These are phyloP conservation scores for Falciphora oryzae DNA, from an alignment of 2,329 filamentous ascomycete species.

Conservation along the genomic window DNA sequence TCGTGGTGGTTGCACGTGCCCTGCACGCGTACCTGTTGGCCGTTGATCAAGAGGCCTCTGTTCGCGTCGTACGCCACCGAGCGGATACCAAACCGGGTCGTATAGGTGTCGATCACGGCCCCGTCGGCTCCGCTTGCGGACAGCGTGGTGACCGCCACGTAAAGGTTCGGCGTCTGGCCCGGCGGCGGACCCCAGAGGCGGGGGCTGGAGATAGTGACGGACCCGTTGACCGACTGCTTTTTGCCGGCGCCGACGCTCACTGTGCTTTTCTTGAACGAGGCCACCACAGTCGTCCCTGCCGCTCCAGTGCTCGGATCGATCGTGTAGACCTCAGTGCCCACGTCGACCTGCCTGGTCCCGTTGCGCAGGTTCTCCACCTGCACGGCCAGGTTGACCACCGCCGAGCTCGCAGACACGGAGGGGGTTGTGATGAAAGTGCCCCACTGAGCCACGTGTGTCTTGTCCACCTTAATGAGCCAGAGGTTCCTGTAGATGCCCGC, in stretches of 20 bases:
- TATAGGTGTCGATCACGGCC: slow-evolving; percentile 29
- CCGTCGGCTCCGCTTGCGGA: slow-evolving; percentile 17
- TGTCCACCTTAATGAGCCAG: slow-evolving; percentile 43
- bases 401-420: slow-evolving; percentile 36
- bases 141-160: slow-evolving; percentile 39
- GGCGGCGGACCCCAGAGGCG: slow-evolving; percentile 43
- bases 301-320: slow-evolving; percentile 23
- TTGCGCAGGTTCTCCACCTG: slow-evolving; percentile 38
- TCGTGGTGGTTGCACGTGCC: slow-evolving; percentile 48
- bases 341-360: slow-evolving; percentile 25
- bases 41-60: slow-evolving; percentile 41
- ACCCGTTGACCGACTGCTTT: slow-evolving; percentile 28
- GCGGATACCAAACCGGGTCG: slow-evolving; percentile 46
- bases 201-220: slow-evolving; percentile 31
- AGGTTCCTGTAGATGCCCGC: slow-evolving; percentile 48
- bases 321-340: slow-evolving; percentile 34
- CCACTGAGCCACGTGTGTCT: slow-evolving; percentile 41
- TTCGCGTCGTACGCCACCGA: slow-evolving; percentile 30
- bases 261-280: slow-evolving; percentile 27
- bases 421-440: slow-evolving; percentile 44
- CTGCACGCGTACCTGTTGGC: slow-evolving; percentile 35
- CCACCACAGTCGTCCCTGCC: slow-evolving; percentile 23
- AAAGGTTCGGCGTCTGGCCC: slow-evolving; percentile 38
- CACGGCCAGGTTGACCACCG: slow-evolving; percentile 37
- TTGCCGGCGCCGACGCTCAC: slow-evolving; percentile 24